These are phyloP conservation scores for Vitis rotundifolia DNA, from an alignment of 164 flowering plant species.

Conservation along the genomic window DNA sequence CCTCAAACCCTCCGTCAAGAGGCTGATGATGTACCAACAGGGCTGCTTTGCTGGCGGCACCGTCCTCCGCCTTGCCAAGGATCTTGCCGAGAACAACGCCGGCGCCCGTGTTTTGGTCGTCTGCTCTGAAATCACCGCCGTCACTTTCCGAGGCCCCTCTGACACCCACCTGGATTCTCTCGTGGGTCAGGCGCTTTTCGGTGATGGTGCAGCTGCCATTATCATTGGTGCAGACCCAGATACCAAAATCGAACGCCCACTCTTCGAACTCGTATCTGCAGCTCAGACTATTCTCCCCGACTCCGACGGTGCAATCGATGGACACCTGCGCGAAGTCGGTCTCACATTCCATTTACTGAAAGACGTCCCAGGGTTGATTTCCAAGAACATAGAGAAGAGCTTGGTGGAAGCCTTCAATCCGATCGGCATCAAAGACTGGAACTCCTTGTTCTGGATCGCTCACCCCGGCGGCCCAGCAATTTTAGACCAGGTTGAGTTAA, in stretches of 20 bases:
- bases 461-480: conserved; percentile 38
- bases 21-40: conserved; percentile 33
- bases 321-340: conserved; percentile 32
- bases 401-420: conserved; percentile 24
- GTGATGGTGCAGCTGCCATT: conserved; percentile 34
- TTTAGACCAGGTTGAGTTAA: conserved; percentile 32
- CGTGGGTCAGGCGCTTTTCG: conserved; percentile 33
- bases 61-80: conserved; percentile 41
- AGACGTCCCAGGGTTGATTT: conserved; percentile 33
- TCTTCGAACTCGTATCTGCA: conserved; percentile 24
- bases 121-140: conserved; percentile 32
- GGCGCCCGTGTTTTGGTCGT: conserved; percentile 32
- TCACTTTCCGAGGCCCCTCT: conserved; percentile 34
- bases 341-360: conserved; percentile 29
- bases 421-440: conserved; percentile 31
- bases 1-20: conserved; percentile 31
- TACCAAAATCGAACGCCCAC: conserved; percentile 15
- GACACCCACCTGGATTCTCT: conserved; percentile 28
- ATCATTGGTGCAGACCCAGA: conserved; percentile 31
- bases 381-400: conserved; percentile 31
- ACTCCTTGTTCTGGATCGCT: conserved; percentile 31
- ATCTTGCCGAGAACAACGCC: conserved; percentile 33
- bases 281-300: conserved; percentile 35
- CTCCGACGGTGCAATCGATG: conserved; percentile 33
- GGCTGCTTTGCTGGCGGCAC: conserved; percentile 57